A percentile compares a stretch with the other conserved stretches of the same genome.
Conservation (phyloP, 306 rosid genomes). For the Glycyrrhiza uralensis region DNA sequence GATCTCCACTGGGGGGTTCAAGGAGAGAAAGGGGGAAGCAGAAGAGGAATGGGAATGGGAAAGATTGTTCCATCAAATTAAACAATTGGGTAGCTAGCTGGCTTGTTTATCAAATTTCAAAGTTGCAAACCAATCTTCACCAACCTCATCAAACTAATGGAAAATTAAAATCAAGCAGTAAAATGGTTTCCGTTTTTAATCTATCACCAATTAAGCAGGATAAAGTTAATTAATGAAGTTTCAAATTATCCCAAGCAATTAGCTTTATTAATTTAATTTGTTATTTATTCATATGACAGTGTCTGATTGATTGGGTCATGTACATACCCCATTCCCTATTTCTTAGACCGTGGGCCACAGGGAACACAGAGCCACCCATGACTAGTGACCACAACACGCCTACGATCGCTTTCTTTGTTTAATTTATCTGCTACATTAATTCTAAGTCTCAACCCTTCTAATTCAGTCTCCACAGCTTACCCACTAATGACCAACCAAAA, state of each 20-base stretch:
- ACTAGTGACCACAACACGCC: neutral
- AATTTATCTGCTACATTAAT: too few relatives aligned
- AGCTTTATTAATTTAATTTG: too few relatives aligned
- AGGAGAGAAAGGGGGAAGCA: too few relatives aligned
- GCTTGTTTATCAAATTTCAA: too few relatives aligned
- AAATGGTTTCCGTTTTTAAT: neutral
- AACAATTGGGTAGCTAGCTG: too few relatives aligned
- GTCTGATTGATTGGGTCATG: conserved; percentile 39
- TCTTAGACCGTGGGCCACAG: neutral
- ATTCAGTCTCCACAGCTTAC: neutral
- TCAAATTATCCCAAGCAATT: neutral
- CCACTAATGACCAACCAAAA: conserved; percentile 17
- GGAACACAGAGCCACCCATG: conserved; percentile 13
- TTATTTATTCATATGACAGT: conserved; percentile 2
- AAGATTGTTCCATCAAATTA: too few relatives aligned
- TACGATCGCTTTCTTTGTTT: neutral
- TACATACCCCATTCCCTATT: conserved; percentile 6
- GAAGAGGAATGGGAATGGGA: too few relatives aligned
- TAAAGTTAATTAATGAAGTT: too few relatives aligned
- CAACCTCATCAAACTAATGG: conserved; percentile 26
- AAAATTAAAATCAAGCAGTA: neutral
- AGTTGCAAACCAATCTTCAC: conserved; percentile 28
- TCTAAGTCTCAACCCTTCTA: neutral
- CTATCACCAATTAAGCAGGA: neutral
- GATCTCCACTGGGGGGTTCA: too few relatives aligned